Evolutionary conservation across 2,329 filamentous ascomycete species (phyloP).

Genomic region (Blastomyces gilchristii): DNA sequence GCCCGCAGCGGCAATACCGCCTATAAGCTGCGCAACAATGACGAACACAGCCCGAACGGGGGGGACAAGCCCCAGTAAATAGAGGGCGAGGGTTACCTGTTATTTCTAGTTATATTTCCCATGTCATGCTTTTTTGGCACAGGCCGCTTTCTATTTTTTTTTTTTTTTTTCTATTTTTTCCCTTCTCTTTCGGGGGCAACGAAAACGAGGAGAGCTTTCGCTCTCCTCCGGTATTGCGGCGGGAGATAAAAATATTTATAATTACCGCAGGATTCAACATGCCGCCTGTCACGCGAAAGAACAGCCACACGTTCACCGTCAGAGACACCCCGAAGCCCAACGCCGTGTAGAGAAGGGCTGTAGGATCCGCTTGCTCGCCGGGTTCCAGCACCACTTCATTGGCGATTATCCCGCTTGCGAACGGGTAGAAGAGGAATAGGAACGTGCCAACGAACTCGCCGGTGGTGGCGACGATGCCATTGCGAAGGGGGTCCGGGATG

Average conservation of each 20-base stretch:
- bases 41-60: slow-evolving; percentile 44
- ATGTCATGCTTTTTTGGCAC: not conserved
- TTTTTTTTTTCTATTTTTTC: not conserved
- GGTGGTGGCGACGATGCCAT: slow-evolving; percentile 38
- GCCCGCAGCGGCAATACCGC: slow-evolving; percentile 49
- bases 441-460: slow-evolving; percentile 46
- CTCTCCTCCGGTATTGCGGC: not conserved
- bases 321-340: slow-evolving; percentile 40
- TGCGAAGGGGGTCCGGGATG: slow-evolving; percentile 22
- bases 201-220: not conserved
- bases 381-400: slow-evolving; percentile 28
- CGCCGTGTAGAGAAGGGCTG: slow-evolving; percentile 34
- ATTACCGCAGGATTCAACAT: slow-evolving; percentile 43
- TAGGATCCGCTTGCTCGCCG: slow-evolving; percentile 27
- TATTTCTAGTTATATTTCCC: not conserved
- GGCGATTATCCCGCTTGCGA: slow-evolving; percentile 39
- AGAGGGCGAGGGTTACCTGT: slow-evolving; percentile 49
- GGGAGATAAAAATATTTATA: not conserved
- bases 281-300: slow-evolving; percentile 43
- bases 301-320: slow-evolving; percentile 46
- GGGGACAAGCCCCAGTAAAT: slow-evolving; percentile 49
- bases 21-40: slow-evolving; percentile 49
- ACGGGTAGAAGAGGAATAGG: slow-evolving; percentile 41
- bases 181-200: not conserved
- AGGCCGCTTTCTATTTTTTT: not conserved